These are phyloP conservation scores for Pisolithus marmoratus DNA, from an alignment of 768 basidiomycete genomes.

Conservation along the genomic window DNA sequence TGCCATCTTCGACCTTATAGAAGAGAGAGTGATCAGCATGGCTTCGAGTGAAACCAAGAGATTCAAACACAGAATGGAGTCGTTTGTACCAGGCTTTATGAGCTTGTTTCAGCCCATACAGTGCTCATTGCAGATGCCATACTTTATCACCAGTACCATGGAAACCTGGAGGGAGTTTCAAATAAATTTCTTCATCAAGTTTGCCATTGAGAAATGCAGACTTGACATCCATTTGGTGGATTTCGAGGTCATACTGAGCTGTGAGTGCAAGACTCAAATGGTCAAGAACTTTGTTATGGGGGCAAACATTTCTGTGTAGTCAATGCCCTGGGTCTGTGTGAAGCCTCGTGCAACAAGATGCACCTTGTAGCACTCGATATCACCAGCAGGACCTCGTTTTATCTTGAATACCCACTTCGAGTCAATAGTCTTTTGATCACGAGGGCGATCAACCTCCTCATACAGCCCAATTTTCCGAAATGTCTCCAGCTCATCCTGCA, in stretches of 20 bases:
- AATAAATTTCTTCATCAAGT: constrained; percentile 22
- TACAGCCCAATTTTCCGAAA: neutral
- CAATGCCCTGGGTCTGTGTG: constrained; percentile 26
- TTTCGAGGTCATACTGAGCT: neutral
- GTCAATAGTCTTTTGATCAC: neutral
- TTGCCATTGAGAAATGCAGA: constrained; percentile 18
- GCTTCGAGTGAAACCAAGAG: neutral
- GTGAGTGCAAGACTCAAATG: constrained; percentile 12
- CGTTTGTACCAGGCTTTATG: neutral
- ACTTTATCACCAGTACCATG: neutral
- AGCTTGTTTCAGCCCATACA: constrained; percentile 5
- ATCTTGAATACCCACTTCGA: constrained; percentile 3
- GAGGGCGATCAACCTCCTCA: neutral
- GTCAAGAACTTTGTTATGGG: constrained; percentile 18
- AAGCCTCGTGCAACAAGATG: constrained; percentile 34
- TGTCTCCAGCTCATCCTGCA: neutral
- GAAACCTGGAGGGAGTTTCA: constrained; percentile 18
- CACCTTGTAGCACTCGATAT: constrained; percentile 31
- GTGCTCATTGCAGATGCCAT: neutral
- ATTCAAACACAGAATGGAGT: too few species aligned
- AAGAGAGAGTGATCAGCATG: neutral
- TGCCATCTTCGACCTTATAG: neutral
- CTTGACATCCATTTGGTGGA: constrained; percentile 25
- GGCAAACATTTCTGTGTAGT: constrained; percentile 30
- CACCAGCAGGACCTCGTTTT: constrained; percentile 14